phyloP scores from a whole-genome alignment of 1,284 basidiomycete species.

The Sanghuangporus sanghuang region DNA sequence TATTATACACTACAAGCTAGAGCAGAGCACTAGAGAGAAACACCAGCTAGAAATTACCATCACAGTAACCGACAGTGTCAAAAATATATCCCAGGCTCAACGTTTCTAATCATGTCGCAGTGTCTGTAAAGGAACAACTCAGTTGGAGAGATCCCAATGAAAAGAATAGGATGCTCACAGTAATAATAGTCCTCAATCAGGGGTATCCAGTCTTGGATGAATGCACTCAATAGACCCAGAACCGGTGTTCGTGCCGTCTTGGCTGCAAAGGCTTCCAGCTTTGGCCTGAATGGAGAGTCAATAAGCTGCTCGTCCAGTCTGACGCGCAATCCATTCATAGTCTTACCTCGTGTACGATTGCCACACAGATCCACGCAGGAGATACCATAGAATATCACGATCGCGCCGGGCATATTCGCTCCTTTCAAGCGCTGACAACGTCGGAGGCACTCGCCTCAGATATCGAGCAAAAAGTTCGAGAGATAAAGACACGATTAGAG shows the following conservation, averaged over 20 bases:
- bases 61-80: background rate
- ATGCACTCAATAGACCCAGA: slow-evolving; percentile 68
- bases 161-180: slow-evolving; percentile 55
- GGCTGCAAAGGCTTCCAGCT: slow-evolving; percentile 61
- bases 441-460: slow-evolving; percentile 57
- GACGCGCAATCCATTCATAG: slow-evolving; percentile 21
- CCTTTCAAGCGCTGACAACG: slow-evolving; percentile 62
- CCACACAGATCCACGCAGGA: slow-evolving; percentile 89
- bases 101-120: slow-evolving; percentile 30
- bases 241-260: slow-evolving; percentile 62
- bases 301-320: slow-evolving; percentile 12
- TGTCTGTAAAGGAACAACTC: slow-evolving; percentile 25
- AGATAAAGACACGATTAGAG: slow-evolving; percentile 51
- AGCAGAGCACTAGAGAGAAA: background rate
- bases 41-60: background rate
- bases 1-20: background rate
- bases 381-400: slow-evolving; percentile 78
- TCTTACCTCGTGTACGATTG: slow-evolving; percentile 72
- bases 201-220: slow-evolving; percentile 88
- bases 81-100: background rate
- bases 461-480: slow-evolving; percentile 64
- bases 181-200: slow-evolving; percentile 95
- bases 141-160: background rate
- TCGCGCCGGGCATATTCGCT: slow-evolving; percentile 81
- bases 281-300: slow-evolving; percentile 47